Conservation (phyloP, 2,329 filamentous ascomycete genomes). For the Penicillium sp. region DNA sequence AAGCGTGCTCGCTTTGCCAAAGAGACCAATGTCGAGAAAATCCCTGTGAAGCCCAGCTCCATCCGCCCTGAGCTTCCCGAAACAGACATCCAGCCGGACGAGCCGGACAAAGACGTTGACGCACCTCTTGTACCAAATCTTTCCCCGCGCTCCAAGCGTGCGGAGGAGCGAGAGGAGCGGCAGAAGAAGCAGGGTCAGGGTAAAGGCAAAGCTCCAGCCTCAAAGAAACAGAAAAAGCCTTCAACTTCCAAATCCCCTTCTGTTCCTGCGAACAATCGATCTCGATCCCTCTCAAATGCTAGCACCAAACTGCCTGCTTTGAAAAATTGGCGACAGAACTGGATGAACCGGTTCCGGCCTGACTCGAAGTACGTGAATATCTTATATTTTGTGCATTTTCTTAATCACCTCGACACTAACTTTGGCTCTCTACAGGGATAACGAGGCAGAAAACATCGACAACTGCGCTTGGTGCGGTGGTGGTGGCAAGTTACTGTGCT, state of each 20-base stretch:
- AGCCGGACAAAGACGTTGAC: not conserved
- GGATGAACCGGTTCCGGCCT: not conserved
- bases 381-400: not conserved
- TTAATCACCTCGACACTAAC: not conserved
- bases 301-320: not conserved
- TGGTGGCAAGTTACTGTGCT: slow-evolving; percentile 84
- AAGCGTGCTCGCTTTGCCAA: slow-evolving; percentile 17
- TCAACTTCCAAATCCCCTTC: not conserved
- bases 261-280: not conserved
- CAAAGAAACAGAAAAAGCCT: not conserved
- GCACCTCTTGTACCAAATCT: not conserved
- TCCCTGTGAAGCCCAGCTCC: slow-evolving; percentile 2
- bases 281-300: not conserved
- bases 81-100: not conserved
- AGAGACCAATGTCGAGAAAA: not conserved
- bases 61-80: slow-evolving; percentile 10
- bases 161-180: not conserved
- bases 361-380: not conserved
- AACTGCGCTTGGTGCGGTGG: slow-evolving; percentile 69
- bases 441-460: not conserved
- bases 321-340: not conserved
- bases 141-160: not conserved
- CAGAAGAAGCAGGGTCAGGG: not conserved
- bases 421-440: not conserved
- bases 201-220: not conserved